Percentiles rank a stretch among this genome's conserved stretches.
Conservation (phyloP, 2,329 filamentous ascomycete genomes). For the Aspergillus cejpii region DNA sequence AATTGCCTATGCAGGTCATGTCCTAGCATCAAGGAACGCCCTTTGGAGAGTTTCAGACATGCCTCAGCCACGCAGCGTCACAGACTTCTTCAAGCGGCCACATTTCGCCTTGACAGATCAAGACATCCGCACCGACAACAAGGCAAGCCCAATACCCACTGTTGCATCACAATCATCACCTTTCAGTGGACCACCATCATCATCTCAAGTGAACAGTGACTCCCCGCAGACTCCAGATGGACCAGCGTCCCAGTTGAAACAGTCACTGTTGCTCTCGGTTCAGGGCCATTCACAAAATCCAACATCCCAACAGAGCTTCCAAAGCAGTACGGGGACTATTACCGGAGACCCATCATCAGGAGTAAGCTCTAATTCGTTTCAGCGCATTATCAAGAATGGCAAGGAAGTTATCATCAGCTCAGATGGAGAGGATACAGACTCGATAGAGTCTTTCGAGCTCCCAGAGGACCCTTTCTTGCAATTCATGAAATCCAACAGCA, state of each 20-base stretch:
- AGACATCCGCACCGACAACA: constrained; percentile 1
- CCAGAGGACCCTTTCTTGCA: constrained; percentile 47
- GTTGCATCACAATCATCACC: constrained; percentile 24
- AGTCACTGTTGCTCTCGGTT: constrained; percentile 12
- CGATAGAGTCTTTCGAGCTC: constrained; percentile 49
- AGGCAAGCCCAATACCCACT: constrained; percentile 10
- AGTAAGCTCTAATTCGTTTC: constrained; percentile 30
- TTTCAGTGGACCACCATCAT: constrained; percentile 22
- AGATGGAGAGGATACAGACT: constrained; percentile 62
- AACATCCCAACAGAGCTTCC: constrained; percentile 14
- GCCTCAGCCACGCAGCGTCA: constrained; percentile 32
- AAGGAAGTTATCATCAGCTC: constrained; percentile 56
- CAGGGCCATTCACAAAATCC: constrained; percentile 7
- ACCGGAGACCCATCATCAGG: constrained; percentile 15
- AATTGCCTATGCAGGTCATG: constrained; percentile 3
- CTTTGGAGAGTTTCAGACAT: constrained; percentile 15
- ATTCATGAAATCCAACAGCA: constrained; percentile 14
- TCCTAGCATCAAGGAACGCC: constrained; percentile 2
- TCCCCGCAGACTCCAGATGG: constrained; percentile 15
- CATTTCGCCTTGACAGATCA: constrained; percentile 12
- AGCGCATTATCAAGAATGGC: constrained; percentile 53
- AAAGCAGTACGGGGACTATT: constrained; percentile 12
- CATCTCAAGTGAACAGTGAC: constrained; percentile 13
- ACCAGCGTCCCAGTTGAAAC: constrained; percentile 12
- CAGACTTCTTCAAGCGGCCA: constrained; percentile 44